Conservation (phyloP, 2,329 filamentous ascomycete species). For the Talaromyces atroroseus region DNA sequence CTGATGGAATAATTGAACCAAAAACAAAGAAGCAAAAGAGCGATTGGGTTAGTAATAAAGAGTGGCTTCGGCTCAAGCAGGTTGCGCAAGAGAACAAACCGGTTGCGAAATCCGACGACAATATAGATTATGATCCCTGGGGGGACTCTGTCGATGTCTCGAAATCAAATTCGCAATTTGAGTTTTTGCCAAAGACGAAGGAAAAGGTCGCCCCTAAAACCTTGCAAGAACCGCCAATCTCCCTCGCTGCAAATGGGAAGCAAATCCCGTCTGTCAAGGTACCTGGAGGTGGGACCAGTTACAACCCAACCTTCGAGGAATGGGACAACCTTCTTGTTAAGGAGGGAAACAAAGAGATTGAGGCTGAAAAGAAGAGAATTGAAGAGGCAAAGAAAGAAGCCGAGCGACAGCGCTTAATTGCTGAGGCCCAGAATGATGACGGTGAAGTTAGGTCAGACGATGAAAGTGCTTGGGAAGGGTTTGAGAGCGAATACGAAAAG, state of each 20-base stretch:
- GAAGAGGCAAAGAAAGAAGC: slow-evolving; percentile 62
- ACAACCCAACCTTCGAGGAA: slow-evolving; percentile 84
- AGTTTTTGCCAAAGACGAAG: slow-evolving; percentile 62
- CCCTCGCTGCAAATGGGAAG: slow-evolving; percentile 78
- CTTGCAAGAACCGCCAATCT: slow-evolving; percentile 69
- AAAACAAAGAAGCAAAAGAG: slow-evolving; percentile 68
- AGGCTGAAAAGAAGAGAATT: slow-evolving; percentile 69
- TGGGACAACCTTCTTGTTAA: slow-evolving; percentile 71
- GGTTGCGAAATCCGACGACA: slow-evolving; percentile 52
- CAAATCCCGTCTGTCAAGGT: slow-evolving; percentile 69
- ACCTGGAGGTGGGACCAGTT: slow-evolving; percentile 78
- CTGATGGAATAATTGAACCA: slow-evolving; percentile 64
- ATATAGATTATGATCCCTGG: slow-evolving; percentile 72
- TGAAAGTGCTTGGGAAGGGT: slow-evolving; percentile 86
- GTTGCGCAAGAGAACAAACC: slow-evolving; percentile 63
- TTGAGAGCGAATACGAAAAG: slow-evolving; percentile 74
- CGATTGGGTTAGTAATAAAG: slow-evolving; percentile 77
- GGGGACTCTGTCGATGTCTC: slow-evolving; percentile 43
- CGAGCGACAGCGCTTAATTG: slow-evolving; percentile 62
- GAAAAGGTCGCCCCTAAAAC: slow-evolving; percentile 68
- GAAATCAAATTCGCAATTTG: slow-evolving; percentile 47
- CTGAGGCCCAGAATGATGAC: slow-evolving; percentile 68
- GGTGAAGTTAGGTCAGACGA: slow-evolving; percentile 73
- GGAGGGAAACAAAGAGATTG: slow-evolving; percentile 74
- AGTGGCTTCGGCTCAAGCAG: slow-evolving; percentile 69